Evolutionary conservation across 148 eudicot species (phyloP), one percentile per base, ranked within the genome.

Genomic region (Pouteria glomerata): DNA sequence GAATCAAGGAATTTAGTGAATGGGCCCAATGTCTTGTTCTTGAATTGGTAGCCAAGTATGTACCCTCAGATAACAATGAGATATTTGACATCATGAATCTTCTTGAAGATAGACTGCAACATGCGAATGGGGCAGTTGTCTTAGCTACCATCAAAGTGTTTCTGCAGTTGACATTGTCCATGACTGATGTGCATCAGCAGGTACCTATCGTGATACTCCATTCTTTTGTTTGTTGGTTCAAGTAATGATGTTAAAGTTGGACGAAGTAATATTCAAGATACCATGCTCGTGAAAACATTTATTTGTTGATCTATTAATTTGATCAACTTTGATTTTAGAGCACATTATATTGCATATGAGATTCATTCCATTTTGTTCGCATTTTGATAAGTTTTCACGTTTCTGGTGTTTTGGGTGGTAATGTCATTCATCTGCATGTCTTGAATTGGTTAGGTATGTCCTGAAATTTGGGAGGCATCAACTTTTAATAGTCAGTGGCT

Each of bases 141-240:
- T 85, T 96, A 76, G 96, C 99, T 58, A 96, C 97, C 51, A 82
- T 88, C 74, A 96, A 96, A 89, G 58, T 96, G 79, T 96, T 96
- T 79, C 82, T 96, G 77, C 99, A 92, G 68, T 69, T 96, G 84
- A 96, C 99, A 16, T 69, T 96, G 71, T 90, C 96, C 68, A 96
- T 96, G 99, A 87, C 92, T 30, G 99, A 96, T 81, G 94, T 90
- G 81, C 99, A 92, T 86, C 99, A 96, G 69, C 99, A 92, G 99
- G 99, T 96, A 77, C 70, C 30, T 76, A 29, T 72, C n/a, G 24
- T 70, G 31, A 42, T 29, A 24, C 23, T 7, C 6, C 16, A 18
- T 56, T 55, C 21, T 35, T 68, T 24, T 18, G 27, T 50, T 11
- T 16, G 5, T 52, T 73, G 24, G 33, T 73, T 30, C 18, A 7